Evolutionary conservation across 495 filamentous ascomycete genomes (phyloP).

Genomic region (Cercophora newfieldiana): DNA sequence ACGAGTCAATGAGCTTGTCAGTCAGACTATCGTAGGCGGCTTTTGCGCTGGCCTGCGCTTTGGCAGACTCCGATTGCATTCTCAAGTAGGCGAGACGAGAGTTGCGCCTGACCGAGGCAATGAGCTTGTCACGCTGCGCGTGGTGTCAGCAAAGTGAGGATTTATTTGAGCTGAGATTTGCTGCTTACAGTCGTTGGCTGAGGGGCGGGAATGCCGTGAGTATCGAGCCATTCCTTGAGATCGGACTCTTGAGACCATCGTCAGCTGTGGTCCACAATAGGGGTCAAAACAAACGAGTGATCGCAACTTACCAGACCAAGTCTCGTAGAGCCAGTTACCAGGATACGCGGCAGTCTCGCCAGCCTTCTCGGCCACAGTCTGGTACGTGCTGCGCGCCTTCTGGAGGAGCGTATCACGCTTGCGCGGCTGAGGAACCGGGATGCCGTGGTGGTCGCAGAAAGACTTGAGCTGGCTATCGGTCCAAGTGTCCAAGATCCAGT

Average conservation of each 20-base stretch:
- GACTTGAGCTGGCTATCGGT: slow-evolving; percentile 74
- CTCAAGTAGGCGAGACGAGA: slow-evolving; percentile 73
- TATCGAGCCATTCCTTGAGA: slow-evolving; percentile 78
- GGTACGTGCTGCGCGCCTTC: slow-evolving; percentile 77
- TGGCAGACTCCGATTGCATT: slow-evolving; percentile 57
- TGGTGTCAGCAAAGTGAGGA: neutral
- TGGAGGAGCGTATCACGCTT: slow-evolving; percentile 80
- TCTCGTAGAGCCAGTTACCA: slow-evolving; percentile 91
- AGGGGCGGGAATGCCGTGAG: slow-evolving; percentile 82
- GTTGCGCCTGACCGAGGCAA: slow-evolving; percentile 88
- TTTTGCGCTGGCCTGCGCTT: slow-evolving; percentile 65
- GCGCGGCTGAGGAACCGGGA: slow-evolving; percentile 82
- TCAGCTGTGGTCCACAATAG: slow-evolving; percentile 22
- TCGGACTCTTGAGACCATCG: slow-evolving; percentile 57
- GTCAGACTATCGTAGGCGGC: slow-evolving; percentile 69
- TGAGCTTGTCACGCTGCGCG: slow-evolving; percentile 72
- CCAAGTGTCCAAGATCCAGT: slow-evolving; percentile 95
- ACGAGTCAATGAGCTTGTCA: slow-evolving; percentile 82
- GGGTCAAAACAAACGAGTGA: neutral
- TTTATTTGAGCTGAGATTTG: too few species aligned
- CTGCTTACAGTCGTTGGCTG: slow-evolving; percentile 68
- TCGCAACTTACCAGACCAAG: slow-evolving; percentile 67
- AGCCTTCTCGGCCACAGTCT: slow-evolving; percentile 75
- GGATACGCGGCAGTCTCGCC: slow-evolving; percentile 82
- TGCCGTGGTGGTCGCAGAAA: slow-evolving; percentile 84